Evolutionary conservation across 139 green algal genomes (phyloP), one percentile per base, ranked within the genome.

Genomic region (Auxenochlorella pyrenoidosa): DNA sequence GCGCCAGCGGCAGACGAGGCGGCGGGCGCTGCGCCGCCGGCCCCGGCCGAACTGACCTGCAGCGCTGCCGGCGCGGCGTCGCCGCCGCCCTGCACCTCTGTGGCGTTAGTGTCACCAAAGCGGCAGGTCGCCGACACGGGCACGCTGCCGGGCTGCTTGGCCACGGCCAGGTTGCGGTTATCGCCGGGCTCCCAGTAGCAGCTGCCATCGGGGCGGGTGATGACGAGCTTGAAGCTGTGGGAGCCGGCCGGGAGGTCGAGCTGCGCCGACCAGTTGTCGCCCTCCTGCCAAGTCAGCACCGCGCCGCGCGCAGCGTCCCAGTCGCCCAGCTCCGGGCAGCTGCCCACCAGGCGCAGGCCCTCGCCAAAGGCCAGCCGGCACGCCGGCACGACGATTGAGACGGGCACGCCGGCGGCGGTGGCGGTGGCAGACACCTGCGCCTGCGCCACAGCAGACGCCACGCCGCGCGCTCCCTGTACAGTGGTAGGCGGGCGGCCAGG

Each of bases 211-310:
- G 59, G 54, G 19, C 24, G 16, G 5, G 65, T 60, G 30, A 83
- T 47, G 43, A 83, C 78, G 54, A 83, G 78, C 78, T 72, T 71
- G 78, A 60, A 83, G 22, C 10, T 3, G 54, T 83, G 54, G 44
- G 24, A 5, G 34, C 78, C 78, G 0, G 78, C n/a, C 1, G 78
- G 34, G 21, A 83, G 5, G 0, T 63, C 51, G 54, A 83, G 54
- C 54, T 70, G 44, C 6, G 34, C 22, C 30, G 78, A 12, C 78
- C 78, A 83, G 78, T 40, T 83, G 78, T 60, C 78, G 78, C 73
- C 73, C 68, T 75, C 68, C 68, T 75, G 68, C 68, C 68, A 75
- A 3, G 68, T 75, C 68, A 75, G 68, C 68, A 26, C 32, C 68
- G 68, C 68, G n/a, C 51, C 73, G 54, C 54, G 54, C 16, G 54